Conservation (phyloP, 768 basidiomycete genomes). For the Tricholoma matsutake region DNA sequence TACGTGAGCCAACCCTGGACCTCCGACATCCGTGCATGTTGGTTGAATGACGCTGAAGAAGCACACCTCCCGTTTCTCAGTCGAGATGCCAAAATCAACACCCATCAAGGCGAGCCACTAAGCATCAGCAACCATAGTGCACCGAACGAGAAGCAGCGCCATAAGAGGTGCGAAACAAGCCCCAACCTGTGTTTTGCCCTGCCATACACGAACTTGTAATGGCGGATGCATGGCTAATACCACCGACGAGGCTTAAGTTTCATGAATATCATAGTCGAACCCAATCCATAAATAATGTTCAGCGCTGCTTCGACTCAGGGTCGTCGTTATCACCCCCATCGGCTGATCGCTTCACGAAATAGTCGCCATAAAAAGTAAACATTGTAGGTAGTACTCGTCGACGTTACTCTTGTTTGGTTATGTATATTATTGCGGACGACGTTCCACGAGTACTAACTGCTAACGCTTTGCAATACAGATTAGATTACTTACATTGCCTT, state of each 20-base stretch:
- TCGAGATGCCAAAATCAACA: constrained; percentile 27
- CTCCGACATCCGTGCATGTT: constrained; percentile 33
- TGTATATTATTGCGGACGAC: background rate
- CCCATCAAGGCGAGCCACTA: constrained; percentile 33
- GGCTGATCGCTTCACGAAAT: too few species aligned
- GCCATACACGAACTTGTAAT: constrained; percentile 14
- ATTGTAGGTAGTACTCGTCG: too few species aligned
- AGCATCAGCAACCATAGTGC: constrained; percentile 34
- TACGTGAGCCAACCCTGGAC: constrained; percentile 25
- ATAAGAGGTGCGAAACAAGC: constrained; percentile 27
- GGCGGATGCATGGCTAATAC: constrained; percentile 26
- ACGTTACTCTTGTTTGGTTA: background rate
- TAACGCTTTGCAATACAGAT: too few species aligned
- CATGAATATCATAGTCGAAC: too few species aligned
- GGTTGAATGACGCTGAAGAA: constrained; percentile 34
- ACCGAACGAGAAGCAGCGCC: constrained; percentile 36
- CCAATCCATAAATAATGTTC: too few species aligned
- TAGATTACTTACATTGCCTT: background rate
- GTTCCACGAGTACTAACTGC: background rate
- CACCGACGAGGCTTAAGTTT: too few species aligned
- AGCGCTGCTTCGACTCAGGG: too few species aligned
- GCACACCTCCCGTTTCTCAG: constrained; percentile 27
- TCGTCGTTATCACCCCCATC: too few species aligned
- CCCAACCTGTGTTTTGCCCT: constrained; percentile 4
- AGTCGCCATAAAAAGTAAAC: background rate